Base-by-base conservation (phyloP, 1,284 basidiomycete species). In the Cutaneotrichosporon sp. region DNA sequence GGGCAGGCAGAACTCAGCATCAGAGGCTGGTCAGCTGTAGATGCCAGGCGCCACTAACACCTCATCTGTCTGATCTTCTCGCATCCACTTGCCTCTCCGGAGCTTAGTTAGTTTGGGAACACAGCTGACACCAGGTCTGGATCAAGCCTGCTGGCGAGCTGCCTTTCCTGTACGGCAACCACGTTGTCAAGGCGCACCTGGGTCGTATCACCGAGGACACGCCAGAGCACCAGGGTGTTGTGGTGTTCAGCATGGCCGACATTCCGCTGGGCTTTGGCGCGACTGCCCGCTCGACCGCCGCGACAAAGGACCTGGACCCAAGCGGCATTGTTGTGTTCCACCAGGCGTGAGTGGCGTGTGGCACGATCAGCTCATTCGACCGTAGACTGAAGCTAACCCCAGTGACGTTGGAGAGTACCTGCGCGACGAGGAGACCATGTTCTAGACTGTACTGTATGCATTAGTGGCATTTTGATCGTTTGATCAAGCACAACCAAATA, bases 141-240 rank as follows among this genome's bases (percentile, higher is more conserved):
- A 96, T 99, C 80, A 99, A 99, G 81, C 90, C 95, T 16, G 97
- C 99, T 69, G 97, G 97, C 75, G 97, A 99, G 82, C 93, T 99
- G 87, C 97, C 97, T 2, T 99, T 97, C 84, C 82, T 99, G 58
- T 99, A 99, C 76, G 97, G 97, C 63, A 99, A 99, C 78, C 95
- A 99, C 83, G 90, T 99, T 66, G 87, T 98, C 70, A 99, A 99
- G 82, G 97, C 97, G 34, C 97, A 99, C 80, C 84, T 99, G 31
- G 96, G 97, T n/a, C 86, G 96, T 71, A 98, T 99, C 77, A 98
- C 97, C 60, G 97, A 99, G 78, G 97, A 99, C 76, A 97, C 95
- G 5, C 95, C 96, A 14, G 97, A 99, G 76, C 97, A 99, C 78
- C 96, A 98, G 75, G 97, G 97, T 64, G 97, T 99, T 2, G 92